A percentile compares a stretch with the other conserved stretches of the same genome.
Evolutionary conservation across 2,329 filamentous ascomycete species (phyloP).

Genomic region (Aspergillus nomiae): DNA sequence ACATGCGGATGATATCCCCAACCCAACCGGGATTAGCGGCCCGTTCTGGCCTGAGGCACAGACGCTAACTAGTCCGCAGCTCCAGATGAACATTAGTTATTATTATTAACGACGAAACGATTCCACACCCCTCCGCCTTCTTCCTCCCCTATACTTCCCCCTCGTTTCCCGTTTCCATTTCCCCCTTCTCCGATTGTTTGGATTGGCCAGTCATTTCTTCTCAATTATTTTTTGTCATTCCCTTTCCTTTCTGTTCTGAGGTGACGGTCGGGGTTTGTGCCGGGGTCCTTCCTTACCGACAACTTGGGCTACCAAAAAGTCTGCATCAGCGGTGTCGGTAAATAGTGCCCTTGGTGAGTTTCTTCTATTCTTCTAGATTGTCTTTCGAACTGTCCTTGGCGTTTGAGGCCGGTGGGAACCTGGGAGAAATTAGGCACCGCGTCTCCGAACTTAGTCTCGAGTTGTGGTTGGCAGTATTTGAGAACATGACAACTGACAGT

Average conservation of each 20-base stretch:
- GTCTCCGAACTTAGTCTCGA: slow-evolving; percentile 3
- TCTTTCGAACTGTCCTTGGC: background rate
- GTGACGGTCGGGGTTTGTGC: slow-evolving; percentile 10
- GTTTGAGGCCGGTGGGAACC: slow-evolving; percentile 7
- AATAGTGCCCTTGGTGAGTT: slow-evolving; percentile 3
- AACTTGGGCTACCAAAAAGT: slow-evolving; percentile 8
- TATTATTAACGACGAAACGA: slow-evolving; percentile 6
- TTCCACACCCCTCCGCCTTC: slow-evolving; percentile 13
- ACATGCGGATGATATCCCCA: background rate
- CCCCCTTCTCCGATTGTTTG: slow-evolving; percentile 1
- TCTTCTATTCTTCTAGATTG: background rate
- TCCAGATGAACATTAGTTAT: slow-evolving; percentile 5
- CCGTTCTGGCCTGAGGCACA: background rate
- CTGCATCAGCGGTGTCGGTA: slow-evolving; percentile 3
- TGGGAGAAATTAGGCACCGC: slow-evolving; percentile 1
- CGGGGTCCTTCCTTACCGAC: slow-evolving; percentile 11
- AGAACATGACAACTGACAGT: slow-evolving; percentile 19
- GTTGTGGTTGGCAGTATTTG: slow-evolving; percentile 14
- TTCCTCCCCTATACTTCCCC: slow-evolving; percentile 11
- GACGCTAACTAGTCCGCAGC: background rate
- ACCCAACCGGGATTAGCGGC: background rate
- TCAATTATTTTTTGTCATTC: slow-evolving; percentile 5
- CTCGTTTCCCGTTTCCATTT: background rate
- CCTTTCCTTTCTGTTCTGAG: slow-evolving; percentile 6
- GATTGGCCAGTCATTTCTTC: background rate